Evolutionary conservation across 2,329 filamentous ascomycete species (phyloP).

Genomic region (Fusarium robinianum): DNA sequence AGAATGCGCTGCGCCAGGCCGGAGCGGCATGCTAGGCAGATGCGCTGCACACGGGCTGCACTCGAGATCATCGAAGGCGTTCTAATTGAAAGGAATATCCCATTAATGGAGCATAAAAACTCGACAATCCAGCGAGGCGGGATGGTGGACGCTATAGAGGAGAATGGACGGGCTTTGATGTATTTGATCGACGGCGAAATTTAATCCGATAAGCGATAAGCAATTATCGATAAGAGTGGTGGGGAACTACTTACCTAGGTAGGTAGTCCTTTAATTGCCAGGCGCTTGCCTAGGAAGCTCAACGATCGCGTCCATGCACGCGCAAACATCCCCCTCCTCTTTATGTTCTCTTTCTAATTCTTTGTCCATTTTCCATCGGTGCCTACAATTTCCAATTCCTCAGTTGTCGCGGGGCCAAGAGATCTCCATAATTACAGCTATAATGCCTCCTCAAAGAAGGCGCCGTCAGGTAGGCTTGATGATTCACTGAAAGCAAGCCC

Average conservation of each 20-base stretch:
- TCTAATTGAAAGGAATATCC: slow-evolving; percentile 11
- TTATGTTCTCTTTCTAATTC: not conserved
- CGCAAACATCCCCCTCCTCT: not conserved
- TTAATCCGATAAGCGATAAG: slow-evolving; percentile 36
- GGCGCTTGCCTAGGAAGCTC: slow-evolving; percentile 1
- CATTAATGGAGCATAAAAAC: slow-evolving; percentile 14
- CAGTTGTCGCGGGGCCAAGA: not conserved
- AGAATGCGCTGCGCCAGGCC: slow-evolving; percentile 35
- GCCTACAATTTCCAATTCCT: not conserved
- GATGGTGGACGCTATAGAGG: not conserved
- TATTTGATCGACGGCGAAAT: slow-evolving; percentile 22
- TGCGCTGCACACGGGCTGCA: slow-evolving; percentile 39
- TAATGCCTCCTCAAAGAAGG: slow-evolving; percentile 43
- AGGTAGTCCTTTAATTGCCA: no score
- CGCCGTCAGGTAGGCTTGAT: slow-evolving; percentile 39
- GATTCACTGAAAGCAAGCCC: slow-evolving; percentile 9
- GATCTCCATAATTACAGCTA: not conserved
- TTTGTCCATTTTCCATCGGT: no score
- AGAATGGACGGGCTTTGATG: not conserved
- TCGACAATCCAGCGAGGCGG: slow-evolving; percentile 15
- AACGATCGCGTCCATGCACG: slow-evolving; percentile 11
- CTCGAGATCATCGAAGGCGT: slow-evolving; percentile 43
- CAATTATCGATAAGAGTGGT: slow-evolving; percentile 35
- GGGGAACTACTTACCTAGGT: no score
- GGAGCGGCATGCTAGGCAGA: slow-evolving; percentile 43